These are phyloP conservation scores for Pseudopithomyces maydicus DNA, from an alignment of 2,329 filamentous ascomycete genomes.

Conservation along the genomic window DNA sequence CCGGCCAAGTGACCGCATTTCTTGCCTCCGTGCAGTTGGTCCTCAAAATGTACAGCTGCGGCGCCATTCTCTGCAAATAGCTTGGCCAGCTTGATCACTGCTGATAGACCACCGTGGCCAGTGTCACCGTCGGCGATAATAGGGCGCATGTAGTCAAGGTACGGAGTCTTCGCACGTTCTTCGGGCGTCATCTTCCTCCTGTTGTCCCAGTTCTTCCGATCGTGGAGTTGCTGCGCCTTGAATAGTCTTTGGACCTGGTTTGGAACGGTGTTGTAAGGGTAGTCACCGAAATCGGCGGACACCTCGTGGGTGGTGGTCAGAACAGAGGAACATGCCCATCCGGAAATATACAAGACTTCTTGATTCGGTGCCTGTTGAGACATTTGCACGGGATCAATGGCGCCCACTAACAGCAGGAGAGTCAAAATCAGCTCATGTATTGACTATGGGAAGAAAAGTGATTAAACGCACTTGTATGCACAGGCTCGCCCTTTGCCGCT, in stretches of 20 bases:
- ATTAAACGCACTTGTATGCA: constrained; percentile 78
- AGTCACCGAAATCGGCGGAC: constrained; percentile 96
- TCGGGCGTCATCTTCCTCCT: constrained; percentile 77
- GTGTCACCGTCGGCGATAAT: constrained; percentile 98
- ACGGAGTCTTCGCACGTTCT: constrained; percentile 76
- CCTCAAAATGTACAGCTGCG: constrained; percentile 95
- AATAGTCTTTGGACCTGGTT: constrained; percentile 96
- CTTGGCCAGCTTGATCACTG: constrained; percentile 94
- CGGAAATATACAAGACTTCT: constrained; percentile 93
- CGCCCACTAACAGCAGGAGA: constrained; percentile 71
- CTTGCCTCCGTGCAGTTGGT: constrained; percentile 96
- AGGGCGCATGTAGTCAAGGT: constrained; percentile 88
- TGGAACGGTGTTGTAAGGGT: constrained; percentile 97
- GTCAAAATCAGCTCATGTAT: constrained; percentile 33
- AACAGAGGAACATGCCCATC: constrained; percentile 95
- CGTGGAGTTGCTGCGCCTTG: constrained; percentile 96
- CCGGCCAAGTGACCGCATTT: constrained; percentile 97
- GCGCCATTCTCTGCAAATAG: constrained; percentile 97
- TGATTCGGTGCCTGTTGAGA: constrained; percentile 96
- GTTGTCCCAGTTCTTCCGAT: constrained; percentile 91
- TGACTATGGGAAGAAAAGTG: constrained; percentile 22
- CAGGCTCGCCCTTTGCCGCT: constrained; percentile 77
- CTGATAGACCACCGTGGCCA: constrained; percentile 87
- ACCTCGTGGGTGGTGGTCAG: constrained; percentile 96
- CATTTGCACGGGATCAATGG: constrained; percentile 99